Percentiles rank a stretch among this genome's conserved stretches.
Evolutionary conservation across 257 asterid species (phyloP).

Genomic region (Datura wrightii): DNA sequence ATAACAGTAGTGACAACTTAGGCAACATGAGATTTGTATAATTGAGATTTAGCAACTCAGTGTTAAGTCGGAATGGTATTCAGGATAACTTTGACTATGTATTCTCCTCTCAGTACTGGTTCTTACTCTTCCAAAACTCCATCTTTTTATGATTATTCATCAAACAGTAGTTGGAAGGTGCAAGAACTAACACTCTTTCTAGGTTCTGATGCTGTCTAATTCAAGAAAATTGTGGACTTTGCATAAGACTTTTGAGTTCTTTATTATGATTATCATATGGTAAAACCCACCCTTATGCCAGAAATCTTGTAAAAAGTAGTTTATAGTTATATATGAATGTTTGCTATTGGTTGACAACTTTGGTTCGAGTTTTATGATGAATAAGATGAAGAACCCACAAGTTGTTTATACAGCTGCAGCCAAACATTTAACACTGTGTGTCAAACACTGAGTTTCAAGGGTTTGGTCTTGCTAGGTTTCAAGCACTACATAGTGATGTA

Average conservation of each 20-base stretch:
- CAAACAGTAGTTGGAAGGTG: background rate
- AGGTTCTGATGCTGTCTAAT: background rate
- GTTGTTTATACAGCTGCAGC: background rate
- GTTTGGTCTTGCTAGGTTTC: background rate
- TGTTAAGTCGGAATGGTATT: background rate
- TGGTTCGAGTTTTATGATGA: background rate
- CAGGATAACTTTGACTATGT: background rate
- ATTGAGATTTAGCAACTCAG: background rate
- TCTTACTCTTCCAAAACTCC: background rate
- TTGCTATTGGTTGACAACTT: background rate
- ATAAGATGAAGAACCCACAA: constrained; percentile 12
- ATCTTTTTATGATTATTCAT: constrained; percentile 4
- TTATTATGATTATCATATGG: background rate
- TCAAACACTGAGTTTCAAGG: constrained; percentile 6
- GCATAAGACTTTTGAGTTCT: constrained; percentile 15
- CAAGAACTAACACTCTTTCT: background rate
- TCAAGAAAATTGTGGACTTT: background rate
- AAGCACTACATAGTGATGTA: constrained; percentile 1
- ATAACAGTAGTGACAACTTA: background rate
- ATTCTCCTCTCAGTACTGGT: background rate
- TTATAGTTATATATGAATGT: background rate
- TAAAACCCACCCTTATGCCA: background rate
- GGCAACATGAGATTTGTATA: background rate
- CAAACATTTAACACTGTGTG: background rate
- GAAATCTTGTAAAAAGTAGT: background rate